Evolutionary conservation across 768 basidiomycete species (phyloP), one percentile per base, ranked within the genome.

Genomic region (Lactarius tabidus): DNA sequence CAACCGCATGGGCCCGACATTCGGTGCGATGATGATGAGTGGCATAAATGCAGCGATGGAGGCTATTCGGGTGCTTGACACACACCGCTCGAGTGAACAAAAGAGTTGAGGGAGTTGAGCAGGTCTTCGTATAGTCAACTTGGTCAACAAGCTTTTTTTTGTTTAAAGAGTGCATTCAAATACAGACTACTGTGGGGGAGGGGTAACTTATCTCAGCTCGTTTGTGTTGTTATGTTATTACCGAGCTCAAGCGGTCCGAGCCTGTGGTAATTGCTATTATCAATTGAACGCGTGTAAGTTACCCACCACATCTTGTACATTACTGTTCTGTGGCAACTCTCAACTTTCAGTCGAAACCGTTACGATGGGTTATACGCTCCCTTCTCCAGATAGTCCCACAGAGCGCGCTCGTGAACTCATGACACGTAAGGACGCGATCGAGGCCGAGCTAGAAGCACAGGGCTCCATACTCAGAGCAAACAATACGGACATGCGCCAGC

Each of bases 11-110:
- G 79, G 79, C 26, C 89, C 89, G 6, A 90, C 89, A 3, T 91
- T 91, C 68, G 90, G 88, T 28, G 88, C 86, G 0, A 91, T 91
- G 89, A 86, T 90, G 76, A 86, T 79, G 8, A 88, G 86, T 72
- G 89, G 90, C 6, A 82, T 88, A 74, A 88, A 86, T 72, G 88
- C 87, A 26, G 87, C 86, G 1, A 80, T 84, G 64, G 86, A 88
- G 71, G 86, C 85, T 2, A 80, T 85, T 60, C 81, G 79, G 29
- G 75, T 84, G 26, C 74, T 84, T 41, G 81, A 85, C 60, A 73
- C 77, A 41, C 76, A 79, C 52, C 73, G 45, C 12, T 23, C n/a
- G 45, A 26, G n/a, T 48, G 23, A 48, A 26, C 23, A 48, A 26
- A 26, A 48, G 12, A 48, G 43, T 8, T 23, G 10, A 45, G n/a